These are phyloP conservation scores for Blastocrithidia nonstop DNA, from an alignment of 208 protist genomes.

Conservation along the genomic window DNA sequence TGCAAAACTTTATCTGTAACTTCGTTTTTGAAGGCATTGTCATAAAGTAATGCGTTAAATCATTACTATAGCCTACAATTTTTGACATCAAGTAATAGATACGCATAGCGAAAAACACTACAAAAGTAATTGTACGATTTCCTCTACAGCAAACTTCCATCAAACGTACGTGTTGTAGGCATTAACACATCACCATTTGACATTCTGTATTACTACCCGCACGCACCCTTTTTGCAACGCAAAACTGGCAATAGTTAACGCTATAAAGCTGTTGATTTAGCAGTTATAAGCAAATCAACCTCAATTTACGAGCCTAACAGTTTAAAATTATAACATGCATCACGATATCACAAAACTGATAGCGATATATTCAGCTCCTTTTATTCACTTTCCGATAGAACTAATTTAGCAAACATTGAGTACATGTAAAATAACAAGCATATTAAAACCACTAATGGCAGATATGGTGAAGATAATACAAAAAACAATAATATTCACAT, in stretches of 20 bases:
- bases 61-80: too few species aligned
- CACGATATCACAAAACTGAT: not conserved
- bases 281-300: constrained; percentile 8
- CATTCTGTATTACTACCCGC: constrained; percentile 55
- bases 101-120: too few species aligned
- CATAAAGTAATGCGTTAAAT: too few species aligned
- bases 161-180: constrained; percentile 42
- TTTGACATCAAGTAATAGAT: too few species aligned
- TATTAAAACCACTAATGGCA: not conserved
- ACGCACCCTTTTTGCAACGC: constrained; percentile 34
- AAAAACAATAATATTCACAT: too few species aligned
- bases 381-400: too few species aligned
- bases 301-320: not conserved
- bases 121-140: too few species aligned
- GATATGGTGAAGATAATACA: not conserved
- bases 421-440: too few species aligned
- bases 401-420: too few species aligned
- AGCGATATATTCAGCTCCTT: not conserved
- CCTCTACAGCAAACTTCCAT: constrained; percentile 32
- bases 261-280: constrained; percentile 38
- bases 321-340: not conserved
- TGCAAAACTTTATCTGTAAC: too few species aligned
- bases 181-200: constrained; percentile 40
- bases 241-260: constrained; percentile 59
- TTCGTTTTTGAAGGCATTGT: too few species aligned